A percentile compares a stretch with the other conserved stretches of the same genome.
Evolutionary conservation across 352 stramenopile genomes (phyloP).

Genomic region (Phytophthora cajani): DNA sequence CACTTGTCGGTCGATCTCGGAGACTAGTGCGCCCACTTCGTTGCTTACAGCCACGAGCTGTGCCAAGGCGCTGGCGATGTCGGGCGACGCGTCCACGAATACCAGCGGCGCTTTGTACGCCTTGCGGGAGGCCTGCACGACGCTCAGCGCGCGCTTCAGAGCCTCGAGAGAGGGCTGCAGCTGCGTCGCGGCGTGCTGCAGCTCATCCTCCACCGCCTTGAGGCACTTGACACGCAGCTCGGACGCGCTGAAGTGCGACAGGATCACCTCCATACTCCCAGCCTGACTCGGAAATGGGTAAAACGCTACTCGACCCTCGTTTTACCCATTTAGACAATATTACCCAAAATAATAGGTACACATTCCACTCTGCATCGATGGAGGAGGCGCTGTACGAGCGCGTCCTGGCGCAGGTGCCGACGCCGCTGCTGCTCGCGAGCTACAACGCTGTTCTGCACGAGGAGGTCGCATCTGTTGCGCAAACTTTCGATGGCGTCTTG

Average conservation of each 20-base stretch:
- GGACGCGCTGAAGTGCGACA: slow-evolving; percentile 15
- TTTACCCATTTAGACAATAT: too few species aligned
- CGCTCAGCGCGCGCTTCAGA: slow-evolving; percentile 14
- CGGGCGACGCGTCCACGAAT: slow-evolving; percentile 9
- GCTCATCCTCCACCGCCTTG: slow-evolving; percentile 16
- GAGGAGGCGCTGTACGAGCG: slow-evolving; percentile 7
- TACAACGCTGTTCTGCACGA: slow-evolving; percentile 16
- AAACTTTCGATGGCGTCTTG: slow-evolving; percentile 1
- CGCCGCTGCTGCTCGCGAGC: not conserved
- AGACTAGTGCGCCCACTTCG: slow-evolving; percentile 18
- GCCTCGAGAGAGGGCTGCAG: slow-evolving; percentile 10
- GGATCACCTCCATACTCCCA: slow-evolving; percentile 19
- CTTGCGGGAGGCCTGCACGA: slow-evolving; percentile 14
- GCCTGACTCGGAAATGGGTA: too few species aligned
- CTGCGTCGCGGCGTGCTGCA: slow-evolving; percentile 10
- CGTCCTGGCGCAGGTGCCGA: slow-evolving; percentile 10
- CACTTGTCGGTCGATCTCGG: slow-evolving; percentile 12
- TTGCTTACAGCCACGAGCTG: slow-evolving; percentile 14
- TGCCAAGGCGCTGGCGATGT: slow-evolving; percentile 10
- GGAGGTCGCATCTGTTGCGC: not conserved
- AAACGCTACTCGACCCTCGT: too few species aligned
- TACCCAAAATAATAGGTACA: too few species aligned
- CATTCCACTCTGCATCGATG: not conserved
- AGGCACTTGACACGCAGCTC: slow-evolving; percentile 26
- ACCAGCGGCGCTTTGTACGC: slow-evolving; percentile 12